Evolutionary conservation across 495 filamentous ascomycete species (phyloP), one percentile per base, ranked within the genome.

Genomic region (Paragyromitra xinjiangensis): DNA sequence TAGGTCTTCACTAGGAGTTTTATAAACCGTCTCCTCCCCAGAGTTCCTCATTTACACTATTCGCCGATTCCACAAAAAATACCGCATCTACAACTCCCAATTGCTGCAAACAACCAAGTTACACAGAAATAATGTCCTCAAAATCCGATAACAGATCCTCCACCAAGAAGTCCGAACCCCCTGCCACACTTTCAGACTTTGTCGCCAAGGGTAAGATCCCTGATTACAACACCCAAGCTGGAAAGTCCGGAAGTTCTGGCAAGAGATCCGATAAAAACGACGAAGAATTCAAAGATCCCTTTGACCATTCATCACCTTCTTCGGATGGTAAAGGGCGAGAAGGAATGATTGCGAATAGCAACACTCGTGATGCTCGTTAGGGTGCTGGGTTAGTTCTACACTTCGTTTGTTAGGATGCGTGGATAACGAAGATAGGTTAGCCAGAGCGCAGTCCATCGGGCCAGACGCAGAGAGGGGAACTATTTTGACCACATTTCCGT

Each of bases 281-380:
- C 3, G 44, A 59, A 0, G 59, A 61, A 37, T 19, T n/a, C 19
- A 48, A 37, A 11, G 24, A 29, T 42, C 61, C 40, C 12, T 72
- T 62, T 7, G 61, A 72, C 50, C 59, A 78, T 66, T 71, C 77
- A 44, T 40, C 51, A 1, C 29, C 50, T 4, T 40, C 22, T 12
- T 48, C 42, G 12, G 24, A 56, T 0, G 66, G 51, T 7, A 77
- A 51, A 58, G 50, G 76, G 48, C 50, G 76, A 45, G 71, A 70
- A 39, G 71, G 72, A 6, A 78, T 78, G 39, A 42, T 69, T 55
- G 56, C 55, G 8, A 69, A 76, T 40, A 78, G 70, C 16, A 14
- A 64, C 24, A 74, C 75, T 22, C 48, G 71, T 14, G 45, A 55
- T 29, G 12, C 12, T 16, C 12, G 39, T 6, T 70, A 72, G n/a